Conservation (phyloP, 345 rosid genomes). For the Pistacia vera region DNA sequence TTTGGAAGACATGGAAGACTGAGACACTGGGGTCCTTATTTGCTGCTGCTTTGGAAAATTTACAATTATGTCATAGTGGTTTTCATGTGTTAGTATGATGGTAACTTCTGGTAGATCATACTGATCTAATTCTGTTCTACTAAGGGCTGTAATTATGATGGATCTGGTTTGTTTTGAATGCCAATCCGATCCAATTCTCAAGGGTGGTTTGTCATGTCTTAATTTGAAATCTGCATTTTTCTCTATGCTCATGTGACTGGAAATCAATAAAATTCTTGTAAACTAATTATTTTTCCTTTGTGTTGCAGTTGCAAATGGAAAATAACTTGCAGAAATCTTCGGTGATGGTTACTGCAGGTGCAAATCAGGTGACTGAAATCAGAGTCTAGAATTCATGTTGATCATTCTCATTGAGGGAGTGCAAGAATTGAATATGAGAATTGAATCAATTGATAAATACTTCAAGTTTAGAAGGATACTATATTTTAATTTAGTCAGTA, state of each 20-base stretch:
- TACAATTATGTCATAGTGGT: neutral
- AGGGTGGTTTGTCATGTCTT: neutral
- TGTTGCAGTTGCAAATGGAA: slow-evolving; percentile 62
- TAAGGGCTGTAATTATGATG: neutral
- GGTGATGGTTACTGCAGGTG: slow-evolving; percentile 97
- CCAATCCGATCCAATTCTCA: neutral
- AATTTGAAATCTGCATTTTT: neutral
- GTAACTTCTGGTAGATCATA: neutral
- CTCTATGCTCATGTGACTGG: neutral
- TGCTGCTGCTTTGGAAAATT: slow-evolving; percentile 7
- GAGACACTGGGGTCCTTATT: slow-evolving; percentile 7
- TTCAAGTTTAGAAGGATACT: neutral
- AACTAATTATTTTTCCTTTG: slow-evolving; percentile 10
- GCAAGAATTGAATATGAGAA: neutral
- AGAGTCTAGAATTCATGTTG: neutral
- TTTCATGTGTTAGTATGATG: neutral
- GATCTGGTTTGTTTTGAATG: neutral
- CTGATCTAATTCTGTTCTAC: neutral
- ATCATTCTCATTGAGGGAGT: slow-evolving; percentile 6
- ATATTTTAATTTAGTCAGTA: neutral
- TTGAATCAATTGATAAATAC: neutral
- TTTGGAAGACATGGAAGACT: slow-evolving; percentile 7
- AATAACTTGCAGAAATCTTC: slow-evolving; percentile 74
- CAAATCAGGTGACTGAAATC: slow-evolving; percentile 72
- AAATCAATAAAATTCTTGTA: neutral